phyloP scores from a whole-genome alignment of 2,329 filamentous ascomycete genomes.

The Periconia sp. region DNA sequence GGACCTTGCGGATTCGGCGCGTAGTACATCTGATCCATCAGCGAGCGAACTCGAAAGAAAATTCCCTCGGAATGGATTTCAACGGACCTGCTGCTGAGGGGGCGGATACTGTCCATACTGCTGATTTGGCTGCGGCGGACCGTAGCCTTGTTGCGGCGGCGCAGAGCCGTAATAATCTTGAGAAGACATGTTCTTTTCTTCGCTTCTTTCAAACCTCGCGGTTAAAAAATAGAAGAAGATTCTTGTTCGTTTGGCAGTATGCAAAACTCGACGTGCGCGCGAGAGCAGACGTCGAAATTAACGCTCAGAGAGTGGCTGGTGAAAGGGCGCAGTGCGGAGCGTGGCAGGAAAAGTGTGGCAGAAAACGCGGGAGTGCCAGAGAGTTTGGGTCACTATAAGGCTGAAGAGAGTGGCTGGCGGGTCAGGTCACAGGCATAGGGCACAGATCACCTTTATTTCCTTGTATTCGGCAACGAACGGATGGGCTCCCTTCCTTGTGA shows the following conservation, averaged over 20 bases:
- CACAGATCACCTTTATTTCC: no score
- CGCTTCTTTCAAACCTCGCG: no score
- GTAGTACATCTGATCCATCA: slow-evolving; percentile 38
- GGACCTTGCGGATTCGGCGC: slow-evolving; percentile 33
- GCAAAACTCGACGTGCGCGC: no score
- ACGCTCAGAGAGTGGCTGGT: slow-evolving; percentile 7
- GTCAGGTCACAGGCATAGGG: no score
- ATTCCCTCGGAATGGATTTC: background rate
- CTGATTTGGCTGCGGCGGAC: slow-evolving; percentile 26
- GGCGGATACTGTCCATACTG: slow-evolving; percentile 34
- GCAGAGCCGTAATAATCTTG: slow-evolving; percentile 23
- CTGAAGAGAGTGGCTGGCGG: no score
- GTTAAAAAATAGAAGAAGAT: no score
- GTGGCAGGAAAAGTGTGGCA: no score
- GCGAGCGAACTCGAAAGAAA: background rate
- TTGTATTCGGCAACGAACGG: no score
- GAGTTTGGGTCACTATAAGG: no score
- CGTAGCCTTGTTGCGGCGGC: slow-evolving; percentile 17
- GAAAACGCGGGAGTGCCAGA: no score
- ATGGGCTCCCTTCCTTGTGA: no score
- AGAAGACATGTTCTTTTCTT: slow-evolving; percentile 6
- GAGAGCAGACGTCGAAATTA: slow-evolving; percentile 16
- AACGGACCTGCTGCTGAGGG: slow-evolving; percentile 36
- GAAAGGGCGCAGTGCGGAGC: background rate
- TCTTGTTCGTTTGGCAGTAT: slow-evolving; percentile 25